Evolutionary conservation across 2,329 filamentous ascomycete species (phyloP).

Genomic region (Penicillium sp.): DNA sequence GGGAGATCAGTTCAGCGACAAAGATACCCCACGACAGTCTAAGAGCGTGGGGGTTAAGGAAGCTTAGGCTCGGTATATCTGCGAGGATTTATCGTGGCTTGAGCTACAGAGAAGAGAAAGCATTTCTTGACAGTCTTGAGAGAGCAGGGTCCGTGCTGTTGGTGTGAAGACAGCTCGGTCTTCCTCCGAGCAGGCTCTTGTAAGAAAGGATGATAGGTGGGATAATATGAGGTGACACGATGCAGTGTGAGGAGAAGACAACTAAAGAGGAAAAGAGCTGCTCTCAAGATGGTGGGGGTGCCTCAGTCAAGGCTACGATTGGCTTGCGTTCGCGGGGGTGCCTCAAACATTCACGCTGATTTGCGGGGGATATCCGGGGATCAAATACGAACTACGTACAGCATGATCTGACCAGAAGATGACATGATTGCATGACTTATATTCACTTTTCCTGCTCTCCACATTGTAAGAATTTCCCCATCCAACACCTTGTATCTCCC

Average conservation of each 20-base stretch:
- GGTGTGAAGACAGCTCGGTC: background rate
- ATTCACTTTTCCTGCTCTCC: background rate
- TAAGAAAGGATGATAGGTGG: slow-evolving; percentile 9
- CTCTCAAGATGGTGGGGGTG: background rate
- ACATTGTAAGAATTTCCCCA: background rate
- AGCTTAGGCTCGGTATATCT: slow-evolving; percentile 10
- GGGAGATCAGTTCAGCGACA: background rate
- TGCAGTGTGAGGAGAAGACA: slow-evolving; percentile 1
- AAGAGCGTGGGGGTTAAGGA: background rate
- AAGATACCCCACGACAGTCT: background rate
- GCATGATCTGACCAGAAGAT: background rate
- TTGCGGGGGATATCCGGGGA: slow-evolving; percentile 13
- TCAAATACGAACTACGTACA: background rate
- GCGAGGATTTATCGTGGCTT: background rate
- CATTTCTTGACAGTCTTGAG: background rate
- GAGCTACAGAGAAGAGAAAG: background rate
- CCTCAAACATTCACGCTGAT: slow-evolving; percentile 1
- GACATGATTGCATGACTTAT: background rate
- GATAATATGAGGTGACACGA: background rate
- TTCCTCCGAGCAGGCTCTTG: slow-evolving; percentile 2
- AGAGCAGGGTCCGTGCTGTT: background rate
- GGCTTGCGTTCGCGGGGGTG: background rate
- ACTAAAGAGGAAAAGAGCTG: background rate
- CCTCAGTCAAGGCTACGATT: background rate
- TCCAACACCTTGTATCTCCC: background rate